phyloP scores from a whole-genome alignment of 139 green algal species.

The Chlorella sp. region DNA sequence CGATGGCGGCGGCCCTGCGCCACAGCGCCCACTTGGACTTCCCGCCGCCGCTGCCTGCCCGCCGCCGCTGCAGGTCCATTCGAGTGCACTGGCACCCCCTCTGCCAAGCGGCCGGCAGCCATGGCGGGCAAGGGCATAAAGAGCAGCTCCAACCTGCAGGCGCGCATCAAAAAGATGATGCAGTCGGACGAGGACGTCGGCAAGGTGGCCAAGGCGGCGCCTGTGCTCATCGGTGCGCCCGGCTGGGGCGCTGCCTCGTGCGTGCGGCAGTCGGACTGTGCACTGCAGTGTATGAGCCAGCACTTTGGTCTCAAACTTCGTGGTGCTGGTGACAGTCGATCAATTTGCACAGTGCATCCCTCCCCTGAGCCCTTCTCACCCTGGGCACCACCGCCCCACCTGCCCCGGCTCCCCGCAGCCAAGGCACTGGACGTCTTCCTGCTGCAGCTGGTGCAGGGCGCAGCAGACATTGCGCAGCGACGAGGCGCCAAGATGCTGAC shows the following conservation, averaged over 20 bases:
- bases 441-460: constrained; percentile 72
- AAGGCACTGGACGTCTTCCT: constrained; percentile 95
- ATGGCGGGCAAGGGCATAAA: constrained; percentile 22
- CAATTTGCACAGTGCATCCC: background rate
- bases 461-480: constrained; percentile 62
- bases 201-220: constrained; percentile 92
- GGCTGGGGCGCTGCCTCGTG: too few species aligned
- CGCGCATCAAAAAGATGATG: constrained; percentile 94
- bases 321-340: background rate
- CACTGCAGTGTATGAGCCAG: background rate
- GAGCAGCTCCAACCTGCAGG: constrained; percentile 11
- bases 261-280: background rate
- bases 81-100: background rate
- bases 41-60: too few species aligned
- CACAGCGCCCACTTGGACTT: too few species aligned
- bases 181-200: constrained; percentile 96
- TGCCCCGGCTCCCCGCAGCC: constrained; percentile 13
- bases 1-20: too few species aligned
- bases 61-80: background rate
- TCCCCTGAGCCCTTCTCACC: background rate
- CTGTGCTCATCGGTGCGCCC: constrained; percentile 87
- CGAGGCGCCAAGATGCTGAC: constrained; percentile 80
- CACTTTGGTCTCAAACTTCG: too few species aligned
- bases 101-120: background rate
- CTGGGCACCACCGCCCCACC: background rate